Conservation (phyloP, 73 alveolate species). For the Stentor roeselii region DNA sequence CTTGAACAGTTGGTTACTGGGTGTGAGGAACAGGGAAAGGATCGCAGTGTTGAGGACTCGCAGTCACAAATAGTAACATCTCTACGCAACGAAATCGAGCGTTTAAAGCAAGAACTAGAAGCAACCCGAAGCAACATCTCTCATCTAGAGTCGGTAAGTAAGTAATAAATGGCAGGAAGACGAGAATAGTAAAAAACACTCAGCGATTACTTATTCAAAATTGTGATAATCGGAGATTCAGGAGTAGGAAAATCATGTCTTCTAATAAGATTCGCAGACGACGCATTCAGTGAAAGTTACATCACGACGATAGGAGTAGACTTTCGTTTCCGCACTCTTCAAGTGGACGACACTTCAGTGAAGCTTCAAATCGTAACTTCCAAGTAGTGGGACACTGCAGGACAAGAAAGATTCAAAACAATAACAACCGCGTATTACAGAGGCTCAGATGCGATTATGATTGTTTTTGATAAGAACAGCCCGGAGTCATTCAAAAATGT, state of each 20-base stretch:
- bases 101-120: no score
- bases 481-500: constrained; percentile 76
- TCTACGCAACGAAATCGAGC: no score
- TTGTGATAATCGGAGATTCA: constrained; percentile 57
- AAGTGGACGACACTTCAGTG: constrained; percentile 48
- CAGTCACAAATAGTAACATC: no score
- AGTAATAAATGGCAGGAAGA: no score
- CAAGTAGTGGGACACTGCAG: constrained; percentile 83
- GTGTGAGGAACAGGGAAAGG: no score
- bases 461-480: constrained; percentile 78
- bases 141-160: no score
- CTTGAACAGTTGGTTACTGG: no score
- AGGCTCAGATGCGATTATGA: constrained; percentile 80
- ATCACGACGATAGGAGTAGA: constrained; percentile 81
- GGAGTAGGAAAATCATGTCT: constrained; percentile 64
- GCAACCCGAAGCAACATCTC: no score
- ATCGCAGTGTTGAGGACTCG: no score
- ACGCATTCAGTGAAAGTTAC: constrained; percentile 55
- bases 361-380: constrained; percentile 59
- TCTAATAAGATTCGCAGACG: constrained; percentile 53
- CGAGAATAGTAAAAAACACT: no score
- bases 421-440: constrained; percentile 56
- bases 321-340: constrained; percentile 56
- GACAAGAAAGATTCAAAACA: constrained; percentile 69
- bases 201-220: constrained; percentile 40